Evolutionary conservation across 1,139 yeast genomes (phyloP), one percentile per base, ranked within the genome.

Genomic region (Geotrichum klebahnii): DNA sequence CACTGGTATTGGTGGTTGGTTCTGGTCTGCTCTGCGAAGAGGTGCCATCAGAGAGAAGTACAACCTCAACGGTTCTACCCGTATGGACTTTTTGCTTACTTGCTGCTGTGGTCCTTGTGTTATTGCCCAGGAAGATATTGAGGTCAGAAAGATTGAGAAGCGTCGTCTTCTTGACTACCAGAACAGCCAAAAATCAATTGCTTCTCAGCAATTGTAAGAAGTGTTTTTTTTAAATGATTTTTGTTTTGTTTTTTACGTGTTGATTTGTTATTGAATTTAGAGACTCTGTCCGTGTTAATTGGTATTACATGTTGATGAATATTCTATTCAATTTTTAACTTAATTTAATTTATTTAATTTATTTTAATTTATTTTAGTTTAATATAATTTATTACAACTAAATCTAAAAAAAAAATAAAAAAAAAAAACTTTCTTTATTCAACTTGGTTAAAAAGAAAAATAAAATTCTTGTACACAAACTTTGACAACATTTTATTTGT

Each of bases 31-130:
- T 5, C 6, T 38, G 32, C 42, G 42, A 5, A 3, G 42, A 2
- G 42, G 42, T n/a, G 42, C 42, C 4, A 38, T 38, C 17, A 10
- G 42, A 9, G 42, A 38, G 17, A 38, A 38, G 33, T 38, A 38
- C 33, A 38, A 38, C 22, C 24, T 38, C 29, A n/a, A 10, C 6
- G 42, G 42, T 2, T 10, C n/a, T 23, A 38, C 42, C 9, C 9
- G 42, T 12, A 38, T 26, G 33, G 42, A 38, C 22, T n/a, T 14
- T 14, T 32, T 33, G 3, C 24, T 38, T 20, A 16, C 33, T 20
- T 38, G 42, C 31, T 38, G 42, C 33, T 38, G 42, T 26, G 42
- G 16, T 4, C 42, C 42, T 8, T 38, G 42, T 23, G n/a, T 16
- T 5, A 24, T 38, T 24, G 42, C 33, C 5, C 42, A 38, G 33